phyloP scores from a whole-genome alignment of 306 rosid species.

The Vigna reflexopilosa region DNA sequence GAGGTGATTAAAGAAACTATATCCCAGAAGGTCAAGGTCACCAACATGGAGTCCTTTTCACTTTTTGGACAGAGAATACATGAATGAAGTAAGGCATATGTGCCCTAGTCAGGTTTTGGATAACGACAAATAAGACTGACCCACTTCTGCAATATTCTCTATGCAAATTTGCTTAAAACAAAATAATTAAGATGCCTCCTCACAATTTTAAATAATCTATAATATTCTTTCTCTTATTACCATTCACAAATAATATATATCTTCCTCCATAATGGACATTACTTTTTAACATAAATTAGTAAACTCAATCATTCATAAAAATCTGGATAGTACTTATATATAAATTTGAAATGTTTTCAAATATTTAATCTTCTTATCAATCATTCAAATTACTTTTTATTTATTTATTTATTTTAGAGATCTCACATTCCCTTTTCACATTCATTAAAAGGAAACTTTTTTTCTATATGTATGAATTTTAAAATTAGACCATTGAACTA shows the following conservation, averaged over 20 bases:
- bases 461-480: too few species aligned
- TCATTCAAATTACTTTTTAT: too few species aligned
- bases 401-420: too few species aligned
- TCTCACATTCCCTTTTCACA: too few species aligned
- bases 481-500: too few species aligned
- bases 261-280: background rate
- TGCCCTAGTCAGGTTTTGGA: conserved; percentile 35
- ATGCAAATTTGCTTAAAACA: background rate
- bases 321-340: too few species aligned
- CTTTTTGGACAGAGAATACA: conserved; percentile 34
- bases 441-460: too few species aligned
- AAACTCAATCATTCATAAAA: background rate
- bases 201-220: conserved; percentile 8
- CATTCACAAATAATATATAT: background rate
- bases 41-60: conserved; percentile 39
- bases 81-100: conserved; percentile 46
- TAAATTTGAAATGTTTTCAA: too few species aligned
- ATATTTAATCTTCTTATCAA: too few species aligned
- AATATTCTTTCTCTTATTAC: background rate
- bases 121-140: conserved; percentile 29
- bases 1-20: conserved; percentile 33
- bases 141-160: conserved; percentile 35
- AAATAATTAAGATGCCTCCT: background rate
- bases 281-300: background rate
- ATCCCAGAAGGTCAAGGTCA: conserved; percentile 23